A percentile compares a stretch with the other conserved stretches of the same genome.
phyloP scores from a whole-genome alignment of 331 rosid genomes.

The Pyracantha coccinea region DNA sequence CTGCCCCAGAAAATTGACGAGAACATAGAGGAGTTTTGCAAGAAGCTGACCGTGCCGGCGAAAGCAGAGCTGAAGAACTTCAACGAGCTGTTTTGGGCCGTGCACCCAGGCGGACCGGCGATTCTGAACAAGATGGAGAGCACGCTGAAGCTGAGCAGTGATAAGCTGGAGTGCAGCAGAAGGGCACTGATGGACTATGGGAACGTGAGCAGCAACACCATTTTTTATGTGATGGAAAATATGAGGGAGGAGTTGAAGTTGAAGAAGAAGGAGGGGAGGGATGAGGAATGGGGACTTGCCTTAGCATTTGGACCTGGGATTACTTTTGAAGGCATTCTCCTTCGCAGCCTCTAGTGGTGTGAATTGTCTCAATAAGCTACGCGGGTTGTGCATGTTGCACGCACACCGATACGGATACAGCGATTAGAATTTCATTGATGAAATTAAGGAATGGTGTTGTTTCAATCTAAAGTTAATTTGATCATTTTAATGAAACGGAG shows the following conservation, averaged over 20 bases:
- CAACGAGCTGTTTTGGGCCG: constrained; percentile 87
- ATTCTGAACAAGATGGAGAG: constrained; percentile 69
- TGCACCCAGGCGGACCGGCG: constrained; percentile 95
- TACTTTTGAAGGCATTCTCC: constrained; percentile 91
- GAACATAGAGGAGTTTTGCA: constrained; percentile 83
- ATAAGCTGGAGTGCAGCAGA: constrained; percentile 70
- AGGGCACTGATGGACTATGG: constrained; percentile 87
- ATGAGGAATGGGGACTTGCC: constrained; percentile 92
- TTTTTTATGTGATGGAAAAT: constrained; percentile 77
- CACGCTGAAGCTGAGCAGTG: constrained; percentile 39
- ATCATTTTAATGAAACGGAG: background rate
- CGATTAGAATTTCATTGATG: background rate
- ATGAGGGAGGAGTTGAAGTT: constrained; percentile 63
- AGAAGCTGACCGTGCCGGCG: constrained; percentile 35
- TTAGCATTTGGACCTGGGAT: constrained; percentile 97
- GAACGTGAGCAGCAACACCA: constrained; percentile 89
- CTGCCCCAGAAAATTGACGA: constrained; percentile 82
- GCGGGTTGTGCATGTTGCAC: background rate
- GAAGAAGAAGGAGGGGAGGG: constrained; percentile 32
- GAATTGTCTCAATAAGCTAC: background rate
- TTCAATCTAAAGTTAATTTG: background rate
- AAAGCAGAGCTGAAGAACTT: constrained; percentile 35
- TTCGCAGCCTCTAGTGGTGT: constrained; percentile 51
- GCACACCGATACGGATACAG: background rate
- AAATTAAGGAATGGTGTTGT: too few species aligned